Base-by-base conservation (phyloP, 306 rosid species). In the Inga laurina region DNA sequence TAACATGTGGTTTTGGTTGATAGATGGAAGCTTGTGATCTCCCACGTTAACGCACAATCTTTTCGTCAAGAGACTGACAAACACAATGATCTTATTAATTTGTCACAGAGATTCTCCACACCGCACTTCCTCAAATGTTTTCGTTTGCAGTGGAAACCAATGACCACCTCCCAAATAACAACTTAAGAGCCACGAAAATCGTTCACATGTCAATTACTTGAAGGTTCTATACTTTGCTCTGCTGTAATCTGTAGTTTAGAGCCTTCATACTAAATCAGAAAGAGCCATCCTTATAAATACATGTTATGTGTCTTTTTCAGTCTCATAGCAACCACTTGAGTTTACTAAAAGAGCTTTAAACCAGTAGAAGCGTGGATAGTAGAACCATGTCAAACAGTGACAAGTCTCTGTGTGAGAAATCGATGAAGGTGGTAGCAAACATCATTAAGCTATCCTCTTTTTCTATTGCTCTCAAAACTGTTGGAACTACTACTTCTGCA, bases 341-440 rank as follows among this genome's bases (percentile, higher is more conserved):
- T 67, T 14, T 52, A 64, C 46, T n/a, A 52, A 16, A 37, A 37
- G 34, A 75, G 74, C 15, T 61, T 27, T 57, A 8, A 73, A 77
- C 45, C 32, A 71, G 68, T 22, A 82, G 87, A 66, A 14, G 59
- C 34, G 89, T 91, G 94, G 79, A 43, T 46, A 35, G 84, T 30
- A 84, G 83, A 73, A 84, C 32, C 77, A 82, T 75, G 52, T 83
- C 87, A 62, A 84, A 89, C 82, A 85, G 35, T 73, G 83, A 70
- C n/a, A 73, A 66, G 43, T 86, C 90, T 61, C 87, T 94, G 0
- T 96, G 94, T 71, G 95, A 92, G 90, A 86, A 89, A 66, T 88
- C 98, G 5, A 92, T 92, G 92, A 44, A 80, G 39, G 82, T 90
- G 57, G 90, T 91, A 65, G 86, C 93, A 48, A 96, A 91, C 81